Evolutionary conservation across 495 filamentous ascomycete species (phyloP), one percentile per base, ranked within the genome.

Genomic region (Alectoria sarmentosa): DNA sequence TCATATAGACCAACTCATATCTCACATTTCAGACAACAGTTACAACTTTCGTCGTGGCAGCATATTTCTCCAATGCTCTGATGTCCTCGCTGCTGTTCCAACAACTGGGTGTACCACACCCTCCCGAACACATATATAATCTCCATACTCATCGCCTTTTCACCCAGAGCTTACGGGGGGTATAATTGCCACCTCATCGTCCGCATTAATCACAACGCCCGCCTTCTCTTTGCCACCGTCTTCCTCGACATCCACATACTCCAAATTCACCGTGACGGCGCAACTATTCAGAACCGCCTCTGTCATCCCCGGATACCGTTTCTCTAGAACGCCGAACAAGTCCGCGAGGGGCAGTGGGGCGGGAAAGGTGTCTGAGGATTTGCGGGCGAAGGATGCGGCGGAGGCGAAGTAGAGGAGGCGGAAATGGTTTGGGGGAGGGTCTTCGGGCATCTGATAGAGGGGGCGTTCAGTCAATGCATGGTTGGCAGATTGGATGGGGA

Each of bases 181-280:
- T 66, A 98, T 97, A 55, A 98, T 87, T 15, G 88, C 95, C 55
- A 98, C 91, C 76, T 98, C 94, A 69, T 94, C 90, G 23, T 91
- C 92, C 28, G 80, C 83, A 63, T 86, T 71, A 65, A 98, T 90
- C 52, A 87, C 73, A 9, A 75, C 69, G 3, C 52, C 64, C 58
- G 62, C 69, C 41, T 73, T 71, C 0, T 73, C 72, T 10, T 72
- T 73, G 28, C 73, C 69, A 49, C 77, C 74, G 49, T 73, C 67
- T 52, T 65, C 36, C 8, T 76, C 75, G 34, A 93, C 64, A 75
- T 98, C 91, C 41, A 96, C 86, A 76, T 98, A 98, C 36, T 91
- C 83, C 44, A 95, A 76, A 66, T 96, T 95, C 42, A 98, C 72
- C 37, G 95, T 97, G 37, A 97, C 79, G 19, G 94, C 83, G 70